A percentile compares a stretch with the other conserved stretches of the same genome.
Conservation (phyloP, 805 yeast genomes). For the Sugiyamaella marilandica region DNA sequence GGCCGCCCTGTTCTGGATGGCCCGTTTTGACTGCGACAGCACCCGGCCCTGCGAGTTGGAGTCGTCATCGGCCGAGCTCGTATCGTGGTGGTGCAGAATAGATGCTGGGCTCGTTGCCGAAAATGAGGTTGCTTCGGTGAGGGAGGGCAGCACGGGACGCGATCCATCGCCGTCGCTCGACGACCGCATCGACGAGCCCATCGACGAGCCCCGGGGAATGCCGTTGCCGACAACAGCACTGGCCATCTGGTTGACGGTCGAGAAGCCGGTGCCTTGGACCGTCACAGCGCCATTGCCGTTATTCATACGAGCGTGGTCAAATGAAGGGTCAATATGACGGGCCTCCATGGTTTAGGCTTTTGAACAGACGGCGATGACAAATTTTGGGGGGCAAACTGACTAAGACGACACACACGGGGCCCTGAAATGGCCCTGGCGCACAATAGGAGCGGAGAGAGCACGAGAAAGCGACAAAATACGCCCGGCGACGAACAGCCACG, state of each 20-base stretch:
- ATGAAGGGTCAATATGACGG: background rate
- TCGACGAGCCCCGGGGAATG: background rate
- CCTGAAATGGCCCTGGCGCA: too few relatives aligned
- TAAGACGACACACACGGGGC: background rate
- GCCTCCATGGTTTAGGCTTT: background rate
- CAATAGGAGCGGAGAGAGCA: too few relatives aligned
- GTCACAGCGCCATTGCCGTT: background rate
- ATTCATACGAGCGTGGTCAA: background rate
- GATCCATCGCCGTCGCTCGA: background rate
- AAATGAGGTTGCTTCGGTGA: background rate
- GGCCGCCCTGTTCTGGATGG: constrained; percentile 87
- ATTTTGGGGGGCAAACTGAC: background rate
- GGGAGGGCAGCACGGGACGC: background rate
- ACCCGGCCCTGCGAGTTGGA: constrained; percentile 30
- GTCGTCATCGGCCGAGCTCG: background rate
- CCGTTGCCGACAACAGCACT: background rate
- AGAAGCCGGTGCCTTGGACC: background rate
- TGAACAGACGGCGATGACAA: background rate
- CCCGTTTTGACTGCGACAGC: constrained; percentile 68
- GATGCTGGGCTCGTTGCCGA: background rate
- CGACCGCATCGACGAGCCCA: background rate
- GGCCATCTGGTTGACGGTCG: background rate
- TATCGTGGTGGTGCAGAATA: background rate
- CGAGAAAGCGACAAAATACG: too few relatives aligned
- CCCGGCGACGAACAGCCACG: too few relatives aligned